These are phyloP conservation scores for Pseudofabraea citricarpa DNA, from an alignment of 2,329 filamentous ascomycete genomes.

Conservation along the genomic window DNA sequence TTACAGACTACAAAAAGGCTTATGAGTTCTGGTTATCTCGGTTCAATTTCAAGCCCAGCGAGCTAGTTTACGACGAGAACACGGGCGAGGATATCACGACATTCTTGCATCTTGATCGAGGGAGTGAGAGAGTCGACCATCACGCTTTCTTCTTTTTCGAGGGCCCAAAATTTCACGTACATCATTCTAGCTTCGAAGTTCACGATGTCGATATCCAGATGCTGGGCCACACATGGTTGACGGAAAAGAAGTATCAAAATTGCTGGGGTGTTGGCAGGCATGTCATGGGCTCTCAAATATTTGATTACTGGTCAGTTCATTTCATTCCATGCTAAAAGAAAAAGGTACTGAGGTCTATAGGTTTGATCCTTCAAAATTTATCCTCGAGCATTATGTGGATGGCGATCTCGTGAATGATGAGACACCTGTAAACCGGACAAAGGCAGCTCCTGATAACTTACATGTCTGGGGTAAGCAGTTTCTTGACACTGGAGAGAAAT, in stretches of 20 bases:
- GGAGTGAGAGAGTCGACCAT: constrained; percentile 45
- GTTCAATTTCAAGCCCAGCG: constrained; percentile 48
- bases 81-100: constrained; percentile 33
- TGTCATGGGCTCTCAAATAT: constrained; percentile 66
- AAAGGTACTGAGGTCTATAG: no score
- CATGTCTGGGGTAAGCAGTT: constrained; percentile 9
- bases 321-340: no score
- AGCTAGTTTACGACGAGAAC: constrained; percentile 28
- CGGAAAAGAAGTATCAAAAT: constrained; percentile 54
- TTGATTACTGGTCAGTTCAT: constrained; percentile 61
- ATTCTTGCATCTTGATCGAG: constrained; percentile 51
- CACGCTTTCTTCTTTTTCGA: constrained; percentile 47
- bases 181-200: constrained; percentile 66
- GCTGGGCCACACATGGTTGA: constrained; percentile 66
- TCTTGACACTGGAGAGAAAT: background rate
- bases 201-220: constrained; percentile 68
- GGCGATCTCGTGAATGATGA: constrained; percentile 59
- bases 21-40: constrained; percentile 44
- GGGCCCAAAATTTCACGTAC: constrained; percentile 30
- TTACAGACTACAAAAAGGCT: constrained; percentile 43
- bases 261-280: constrained; percentile 71
- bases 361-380: constrained; percentile 50
- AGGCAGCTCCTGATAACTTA: constrained; percentile 1
- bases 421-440: constrained; percentile 35
- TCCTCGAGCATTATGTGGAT: constrained; percentile 65